These are phyloP conservation scores for Geotrichum carabidarum DNA, from an alignment of 1,139 yeast genomes.

Conservation along the genomic window DNA sequence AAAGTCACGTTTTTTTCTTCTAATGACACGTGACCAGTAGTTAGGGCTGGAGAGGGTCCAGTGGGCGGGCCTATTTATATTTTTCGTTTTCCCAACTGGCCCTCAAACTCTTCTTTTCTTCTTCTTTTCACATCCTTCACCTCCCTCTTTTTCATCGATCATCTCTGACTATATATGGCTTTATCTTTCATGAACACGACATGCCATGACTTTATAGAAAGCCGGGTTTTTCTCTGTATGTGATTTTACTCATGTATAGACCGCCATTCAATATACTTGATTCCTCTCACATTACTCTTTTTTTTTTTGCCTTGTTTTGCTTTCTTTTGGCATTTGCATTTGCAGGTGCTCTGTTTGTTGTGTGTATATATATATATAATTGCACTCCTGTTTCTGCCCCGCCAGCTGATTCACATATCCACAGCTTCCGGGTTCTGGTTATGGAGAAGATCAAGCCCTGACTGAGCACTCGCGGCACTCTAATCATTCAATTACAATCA, in stretches of 20 bases:
- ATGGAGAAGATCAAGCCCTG: constrained; percentile 13
- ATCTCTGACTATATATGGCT: background rate
- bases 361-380: no score
- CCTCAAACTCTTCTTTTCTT: background rate
- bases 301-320: background rate
- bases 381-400: constrained; percentile 16
- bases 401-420: constrained; percentile 2
- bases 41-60: no score
- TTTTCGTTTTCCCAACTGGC: background rate
- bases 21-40: no score
- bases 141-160: background rate
- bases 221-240: background rate
- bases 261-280: no score
- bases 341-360: background rate
- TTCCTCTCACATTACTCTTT: no score
- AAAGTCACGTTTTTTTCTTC: no score
- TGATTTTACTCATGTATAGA: background rate
- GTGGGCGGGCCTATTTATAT: no score
- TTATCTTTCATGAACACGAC: no score
- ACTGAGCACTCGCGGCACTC: constrained; percentile 1
- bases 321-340: background rate
- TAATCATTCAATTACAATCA: constrained; percentile 9
- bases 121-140: background rate
- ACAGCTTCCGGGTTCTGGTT: constrained; percentile 14
- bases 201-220: background rate